Evolutionary conservation across 768 basidiomycete genomes (phyloP), one percentile per base, ranked within the genome.

Genomic region (Collybia nuda): DNA sequence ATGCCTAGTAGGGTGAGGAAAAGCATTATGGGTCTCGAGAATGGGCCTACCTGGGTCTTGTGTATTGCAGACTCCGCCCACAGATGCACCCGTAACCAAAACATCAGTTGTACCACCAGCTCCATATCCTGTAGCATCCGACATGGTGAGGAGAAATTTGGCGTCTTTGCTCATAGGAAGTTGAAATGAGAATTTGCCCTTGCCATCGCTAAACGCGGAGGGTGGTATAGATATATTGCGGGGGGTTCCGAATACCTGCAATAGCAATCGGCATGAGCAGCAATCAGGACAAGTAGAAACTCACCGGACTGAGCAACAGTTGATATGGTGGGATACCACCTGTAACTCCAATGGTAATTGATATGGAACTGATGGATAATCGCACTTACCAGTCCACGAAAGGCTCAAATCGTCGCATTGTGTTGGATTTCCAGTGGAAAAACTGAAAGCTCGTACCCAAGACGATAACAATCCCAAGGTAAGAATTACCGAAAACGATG

Each of bases 91-190:
- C 14, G 83, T 80, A 1, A 69, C 73, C 36, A 84, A 55, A 5
- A 86, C 42, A 39, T 65, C 49, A 8, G 80, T 76, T 21, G 73
- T 71, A 19, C 86, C 89, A 3, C 88, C 89, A 8, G 82, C 71
- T 38, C 70, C 86, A 61, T 85, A 88, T 1, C 86, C 87, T 22
- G 77, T 78, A 15, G 81, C 72, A 60, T 91, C 89, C 22, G 85
- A 90, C 84, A 91, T 86, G 29, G 80, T 75, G 17, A 85, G 51
- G 11, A 88, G 44, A 42, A 88, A 69, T 47, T 69, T 63, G 15
- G 71, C 60, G 23, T 58, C 67, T 7, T 69, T 58, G 11, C 62
- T 24, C 40, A 84, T 66, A 2, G 74, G 71, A 11, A 89, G 55
- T 51, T 71, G 73, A 0, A 75, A 61, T 11, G 74, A 67, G 61